Conservation (phyloP, 257 asterid genomes). For the Agastache rugosa region DNA sequence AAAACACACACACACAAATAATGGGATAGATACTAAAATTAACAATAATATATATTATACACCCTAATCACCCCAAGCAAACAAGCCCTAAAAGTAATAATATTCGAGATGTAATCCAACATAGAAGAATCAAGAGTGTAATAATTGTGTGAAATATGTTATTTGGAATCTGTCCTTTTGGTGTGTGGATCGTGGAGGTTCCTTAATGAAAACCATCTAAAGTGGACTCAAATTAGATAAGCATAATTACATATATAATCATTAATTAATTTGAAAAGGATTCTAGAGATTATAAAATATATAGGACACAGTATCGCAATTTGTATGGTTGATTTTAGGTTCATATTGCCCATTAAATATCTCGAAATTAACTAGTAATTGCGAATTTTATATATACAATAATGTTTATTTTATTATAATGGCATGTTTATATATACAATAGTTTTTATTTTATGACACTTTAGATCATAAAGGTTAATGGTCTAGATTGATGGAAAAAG, state of each 20-base stretch:
- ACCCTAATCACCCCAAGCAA: too few species aligned
- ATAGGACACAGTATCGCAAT: background rate
- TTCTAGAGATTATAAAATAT: background rate
- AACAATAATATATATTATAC: too few species aligned
- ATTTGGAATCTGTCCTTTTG: constrained; percentile 32
- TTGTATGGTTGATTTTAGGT: constrained; percentile 9
- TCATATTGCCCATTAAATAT: background rate
- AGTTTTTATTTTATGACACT: too few species aligned
- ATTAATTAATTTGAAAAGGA: constrained; percentile 22
- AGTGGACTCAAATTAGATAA: constrained; percentile 29
- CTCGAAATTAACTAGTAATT: background rate
- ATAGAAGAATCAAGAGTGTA: background rate
- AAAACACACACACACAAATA: too few species aligned
- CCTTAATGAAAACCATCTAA: constrained; percentile 29
- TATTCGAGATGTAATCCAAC: background rate
- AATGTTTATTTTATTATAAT: too few species aligned
- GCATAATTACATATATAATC: constrained; percentile 24
- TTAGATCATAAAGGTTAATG: too few species aligned
- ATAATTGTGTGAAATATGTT: constrained; percentile 18
- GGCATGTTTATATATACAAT: too few species aligned
- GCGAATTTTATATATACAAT: background rate
- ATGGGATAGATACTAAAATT: too few species aligned
- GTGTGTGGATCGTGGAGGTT: constrained; percentile 5
- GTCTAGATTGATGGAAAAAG: too few species aligned
- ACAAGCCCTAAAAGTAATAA: too few species aligned